Evolutionary conservation across 192 early-diverging fungal genomes (phyloP), one percentile per base, ranked within the genome.

Genomic region (Lunasporangiospora selenospora): DNA sequence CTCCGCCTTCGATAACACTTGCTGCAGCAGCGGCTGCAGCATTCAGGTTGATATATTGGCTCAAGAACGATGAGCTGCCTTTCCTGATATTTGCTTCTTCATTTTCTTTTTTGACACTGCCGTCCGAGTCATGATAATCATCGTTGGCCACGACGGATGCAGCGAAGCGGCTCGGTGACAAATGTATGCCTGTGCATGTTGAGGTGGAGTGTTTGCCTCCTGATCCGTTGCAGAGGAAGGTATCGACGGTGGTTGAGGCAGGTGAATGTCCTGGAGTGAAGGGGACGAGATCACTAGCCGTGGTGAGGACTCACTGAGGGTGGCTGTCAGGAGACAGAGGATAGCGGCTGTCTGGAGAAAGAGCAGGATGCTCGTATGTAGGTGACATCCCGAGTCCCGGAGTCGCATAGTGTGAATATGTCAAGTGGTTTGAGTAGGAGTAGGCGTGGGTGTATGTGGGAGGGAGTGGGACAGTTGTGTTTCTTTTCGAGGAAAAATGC

Each of bases 311-410:
- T 30, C 37, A 0, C 29, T 36, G 4, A 45, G 29, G 29, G 47
- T 13, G 8, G 59, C 13, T 13, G 48, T 16, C n/a, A 73, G 33
- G 38, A 41, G 40, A 24, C 43, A n/a, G 23, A 63, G 23, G 10
- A 58, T 27, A 27, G 61, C 33, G 44, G 63, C 46, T 43, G 47
- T 38, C 58, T 42, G 52, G 52, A 61, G 40, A 47, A 62, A 34
- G 49, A 73, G 51, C 54, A 45, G 53, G 46, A 67, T 47, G 57
- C 55, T 54, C 60, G 58, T 10, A 52, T 44, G 63, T 54, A 29
- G 36, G 34, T 26, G 13, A 10, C 29, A 26, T 27, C 46, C 47
- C 61, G 54, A 58, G 69, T 62, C 61, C 69, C 42, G 62, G 59
- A 58, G 53, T 55, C 60, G 53, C 69, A 73, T 73, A 27, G 24